Evolutionary conservation across 441 rosid species (phyloP).

Genomic region (Euphorbia schlechtendalii): DNA sequence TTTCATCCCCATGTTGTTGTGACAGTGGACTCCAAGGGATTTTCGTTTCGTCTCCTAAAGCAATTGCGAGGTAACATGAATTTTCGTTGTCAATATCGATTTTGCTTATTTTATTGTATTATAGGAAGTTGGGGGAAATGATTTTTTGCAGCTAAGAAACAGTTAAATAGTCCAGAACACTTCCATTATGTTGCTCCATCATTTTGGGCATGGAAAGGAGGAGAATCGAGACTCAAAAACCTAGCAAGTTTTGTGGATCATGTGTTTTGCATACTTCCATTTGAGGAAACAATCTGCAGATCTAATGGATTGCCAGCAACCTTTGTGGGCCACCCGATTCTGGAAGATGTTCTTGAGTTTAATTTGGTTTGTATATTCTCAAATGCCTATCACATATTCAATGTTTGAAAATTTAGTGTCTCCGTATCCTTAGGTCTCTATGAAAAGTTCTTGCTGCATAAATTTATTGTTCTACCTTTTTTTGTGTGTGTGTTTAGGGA

Average conservation of each 20-base stretch:
- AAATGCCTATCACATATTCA: background rate
- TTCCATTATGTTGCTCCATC: conserved; percentile 93
- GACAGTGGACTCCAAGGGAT: conserved; percentile 88
- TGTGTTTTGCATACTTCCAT: conserved; percentile 81
- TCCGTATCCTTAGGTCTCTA: background rate
- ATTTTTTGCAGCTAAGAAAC: conserved; percentile 65
- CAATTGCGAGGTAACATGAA: conserved; percentile 51
- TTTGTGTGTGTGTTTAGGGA: conserved; percentile 36
- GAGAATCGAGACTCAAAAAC: conserved; percentile 63
- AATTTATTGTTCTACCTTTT: too few species aligned
- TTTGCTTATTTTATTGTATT: conserved; percentile 24
- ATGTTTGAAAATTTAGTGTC: background rate
- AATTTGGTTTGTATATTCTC: conserved; percentile 41
- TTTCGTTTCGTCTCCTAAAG: conserved; percentile 81
- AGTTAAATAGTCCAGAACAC: conserved; percentile 37
- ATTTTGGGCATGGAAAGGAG: conserved; percentile 98
- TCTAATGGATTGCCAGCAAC: conserved; percentile 65
- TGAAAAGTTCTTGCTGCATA: conserved; percentile 2
- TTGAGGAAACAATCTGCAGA: conserved; percentile 54
- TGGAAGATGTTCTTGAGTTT: conserved; percentile 64
- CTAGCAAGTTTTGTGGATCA: conserved; percentile 73
- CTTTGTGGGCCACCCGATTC: conserved; percentile 79
- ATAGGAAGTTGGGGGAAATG: conserved; percentile 41
- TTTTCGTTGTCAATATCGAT: conserved; percentile 15
- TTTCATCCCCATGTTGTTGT: conserved; percentile 84